Evolutionary conservation across 345 rosid genomes (phyloP), one percentile per base, ranked within the genome.

Genomic region (Populus nigra): DNA sequence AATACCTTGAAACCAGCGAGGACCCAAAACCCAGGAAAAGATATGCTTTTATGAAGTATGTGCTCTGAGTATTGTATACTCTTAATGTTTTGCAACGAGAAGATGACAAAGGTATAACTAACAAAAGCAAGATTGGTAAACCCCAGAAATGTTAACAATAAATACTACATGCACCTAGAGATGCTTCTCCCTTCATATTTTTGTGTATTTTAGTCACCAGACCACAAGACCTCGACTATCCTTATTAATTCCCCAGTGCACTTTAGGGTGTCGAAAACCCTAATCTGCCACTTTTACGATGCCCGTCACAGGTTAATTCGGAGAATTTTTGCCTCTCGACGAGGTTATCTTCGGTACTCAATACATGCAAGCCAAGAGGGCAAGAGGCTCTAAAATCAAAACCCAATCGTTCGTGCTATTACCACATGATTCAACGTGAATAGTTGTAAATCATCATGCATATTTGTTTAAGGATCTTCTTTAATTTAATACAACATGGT

Each of bases 81-180:
- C 77, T 47, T 1, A 18, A n/a, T 70, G 75, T 36, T 36, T 65
- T 84, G 89, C 86, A 78, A 77, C 89, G 73, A 84, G 82, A 85
- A 88, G 85, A 87, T 81, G 91, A 85, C 88, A 87, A 88, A 81
- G 47, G 27, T 1, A 27, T 27, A 53, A 67, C 75, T 77, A 78
- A 73, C 68, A 31, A 49, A 63, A 77, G 75, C 73, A 76, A 88
- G 83, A 83, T 81, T 78, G 78, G 39, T 20, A 78, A 86, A 63
- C 86, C 89, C 57, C 76, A 20, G 73, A 84, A 77, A 76, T 41
- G 36, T 75, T 80, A 41, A 41, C 45, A 41, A 41, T 66, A 76
- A 53, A 72, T 66, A 76, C 36, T 47, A 80, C 81, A 81, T 79
- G 45, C 77, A 80, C 87, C 88, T 85, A 84, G 83, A 86, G 89